Percentiles rank a stretch among this genome's conserved stretches.
Conservation (phyloP, 2,329 filamentous ascomycete species). For the Teratosphaeria pseudoeucalypti region DNA sequence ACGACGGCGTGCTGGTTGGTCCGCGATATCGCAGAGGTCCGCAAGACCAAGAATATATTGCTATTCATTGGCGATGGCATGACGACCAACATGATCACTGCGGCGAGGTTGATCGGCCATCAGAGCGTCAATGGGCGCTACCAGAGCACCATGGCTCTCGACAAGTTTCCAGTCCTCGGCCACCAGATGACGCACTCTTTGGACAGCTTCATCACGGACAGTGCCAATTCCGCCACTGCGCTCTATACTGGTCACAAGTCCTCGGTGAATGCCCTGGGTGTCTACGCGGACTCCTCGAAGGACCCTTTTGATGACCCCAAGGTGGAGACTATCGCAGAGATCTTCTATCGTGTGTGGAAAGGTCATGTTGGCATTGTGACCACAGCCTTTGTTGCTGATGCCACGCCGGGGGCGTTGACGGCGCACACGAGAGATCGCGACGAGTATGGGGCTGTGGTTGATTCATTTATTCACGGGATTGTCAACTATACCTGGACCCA, state of each 20-base stretch:
- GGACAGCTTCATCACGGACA: slow-evolving; percentile 77
- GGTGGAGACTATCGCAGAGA: slow-evolving; percentile 71
- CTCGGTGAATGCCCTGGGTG: slow-evolving; percentile 70
- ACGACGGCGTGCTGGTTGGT: slow-evolving; percentile 71
- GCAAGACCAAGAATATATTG: slow-evolving; percentile 70
- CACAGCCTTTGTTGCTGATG: slow-evolving; percentile 73
- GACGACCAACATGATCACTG: slow-evolving; percentile 51
- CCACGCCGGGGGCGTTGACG: slow-evolving; percentile 65
- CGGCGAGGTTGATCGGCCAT: slow-evolving; percentile 70
- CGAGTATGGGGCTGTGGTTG: slow-evolving; percentile 61
- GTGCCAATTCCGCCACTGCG: slow-evolving; percentile 73
- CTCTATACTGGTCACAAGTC: slow-evolving; percentile 78
- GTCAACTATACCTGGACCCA: slow-evolving; percentile 74
- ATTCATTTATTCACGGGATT: slow-evolving; percentile 65
- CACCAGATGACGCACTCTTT: slow-evolving; percentile 85
- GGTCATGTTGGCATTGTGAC: slow-evolving; percentile 55
- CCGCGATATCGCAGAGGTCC: slow-evolving; percentile 55
- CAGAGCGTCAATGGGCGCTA: slow-evolving; percentile 79
- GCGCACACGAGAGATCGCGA: slow-evolving; percentile 62
- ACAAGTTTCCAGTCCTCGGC: slow-evolving; percentile 63
- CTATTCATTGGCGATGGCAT: slow-evolving; percentile 68
- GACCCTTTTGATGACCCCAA: slow-evolving; percentile 73
- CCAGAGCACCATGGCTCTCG: slow-evolving; percentile 58
- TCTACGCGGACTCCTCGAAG: slow-evolving; percentile 68
- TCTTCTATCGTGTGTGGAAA: slow-evolving; percentile 60